Base-by-base conservation (phyloP, 1,139 yeast species). In the Kodamaea suecica region DNA sequence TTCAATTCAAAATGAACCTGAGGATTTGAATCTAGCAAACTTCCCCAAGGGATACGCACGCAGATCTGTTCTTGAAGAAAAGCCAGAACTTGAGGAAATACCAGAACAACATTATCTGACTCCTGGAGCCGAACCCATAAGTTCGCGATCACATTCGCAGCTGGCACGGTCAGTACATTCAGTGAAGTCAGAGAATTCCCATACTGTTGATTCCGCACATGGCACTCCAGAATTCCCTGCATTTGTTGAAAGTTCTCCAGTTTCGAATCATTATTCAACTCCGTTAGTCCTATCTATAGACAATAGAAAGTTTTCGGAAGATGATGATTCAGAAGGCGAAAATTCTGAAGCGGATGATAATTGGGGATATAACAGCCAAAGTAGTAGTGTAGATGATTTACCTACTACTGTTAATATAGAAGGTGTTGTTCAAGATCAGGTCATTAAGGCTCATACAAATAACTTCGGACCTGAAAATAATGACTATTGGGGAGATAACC, bases 1-100 rank as follows among this genome's bases (percentile, higher is more conserved):
- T 43, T 61, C 68, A 5, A 61, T 62, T 19, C 70, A 66, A 37
- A 32, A 51, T 29, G 73, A 66, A 40, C 69, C 69, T 2, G 45
- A 45, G 1, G 44, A 43, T 23, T 48, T 66, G 36, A 54, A 61
- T 34, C 47, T 63, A n/a, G 28, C 17, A 5, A 7, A 10, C 8
- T 23, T 7, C 26, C 11, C 26, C 5, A 25, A 13, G 17, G 28
- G 28, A 5, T 28, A 11, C 14, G 19, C 11, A 7, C 17, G 30
- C 11, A 15, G 11, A 14, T 8, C 10, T 14, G 20, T 27, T 15
- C 23, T 31, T 11, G 23, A 23, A 13, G 28, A 14, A 23, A 12
- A 9, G 7, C 31, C 31, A 19, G 9, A 9, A 6, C 6, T 19
- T 19, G 21, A 19, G 21, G 21, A 19, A 9, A 9, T 9, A 6